Evolutionary conservation across 2,329 filamentous ascomycete genomes (phyloP).

Genomic region (Magnaporthiopsis poae): DNA sequence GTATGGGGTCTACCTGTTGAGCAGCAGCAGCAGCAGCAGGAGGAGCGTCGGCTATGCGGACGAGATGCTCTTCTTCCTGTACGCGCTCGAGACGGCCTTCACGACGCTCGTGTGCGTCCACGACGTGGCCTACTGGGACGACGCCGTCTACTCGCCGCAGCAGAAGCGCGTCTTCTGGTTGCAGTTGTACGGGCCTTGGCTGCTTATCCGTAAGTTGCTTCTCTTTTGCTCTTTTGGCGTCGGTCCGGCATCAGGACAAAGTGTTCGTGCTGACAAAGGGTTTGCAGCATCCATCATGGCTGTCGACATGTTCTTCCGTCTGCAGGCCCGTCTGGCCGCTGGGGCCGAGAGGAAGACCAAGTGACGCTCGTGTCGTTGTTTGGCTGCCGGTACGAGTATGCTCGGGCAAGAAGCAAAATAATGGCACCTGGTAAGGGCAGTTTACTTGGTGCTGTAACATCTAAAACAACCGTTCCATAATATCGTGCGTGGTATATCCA

Average conservation of each 20-base stretch:
- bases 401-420: too few species aligned
- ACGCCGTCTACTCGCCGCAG: conserved; percentile 30
- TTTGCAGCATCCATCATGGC: conserved; percentile 38
- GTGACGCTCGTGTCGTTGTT: neutral
- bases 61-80: conserved; percentile 43
- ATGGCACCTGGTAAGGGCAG: too few species aligned
- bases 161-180: conserved; percentile 38
- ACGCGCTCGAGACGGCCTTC: conserved; percentile 40
- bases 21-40: conserved; percentile 8
- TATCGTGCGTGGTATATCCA: neutral
- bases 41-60: conserved; percentile 25
- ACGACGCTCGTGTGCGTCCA: conserved; percentile 42
- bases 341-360: conserved; percentile 1
- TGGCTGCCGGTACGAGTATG: too few species aligned
- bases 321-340: conserved; percentile 33
- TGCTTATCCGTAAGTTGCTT: conserved; percentile 38
- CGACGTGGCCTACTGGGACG: conserved; percentile 40
- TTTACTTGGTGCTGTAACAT: too few species aligned
- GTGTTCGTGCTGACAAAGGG: neutral
- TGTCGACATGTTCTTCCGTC: conserved; percentile 44
- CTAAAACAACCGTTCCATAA: neutral
- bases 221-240: neutral
- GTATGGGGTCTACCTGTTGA: conserved; percentile 36
- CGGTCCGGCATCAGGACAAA: neutral
- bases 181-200: conserved; percentile 42